Base-by-base conservation (phyloP, 768 basidiomycete genomes). In the Dacryopinax primogenitus region DNA sequence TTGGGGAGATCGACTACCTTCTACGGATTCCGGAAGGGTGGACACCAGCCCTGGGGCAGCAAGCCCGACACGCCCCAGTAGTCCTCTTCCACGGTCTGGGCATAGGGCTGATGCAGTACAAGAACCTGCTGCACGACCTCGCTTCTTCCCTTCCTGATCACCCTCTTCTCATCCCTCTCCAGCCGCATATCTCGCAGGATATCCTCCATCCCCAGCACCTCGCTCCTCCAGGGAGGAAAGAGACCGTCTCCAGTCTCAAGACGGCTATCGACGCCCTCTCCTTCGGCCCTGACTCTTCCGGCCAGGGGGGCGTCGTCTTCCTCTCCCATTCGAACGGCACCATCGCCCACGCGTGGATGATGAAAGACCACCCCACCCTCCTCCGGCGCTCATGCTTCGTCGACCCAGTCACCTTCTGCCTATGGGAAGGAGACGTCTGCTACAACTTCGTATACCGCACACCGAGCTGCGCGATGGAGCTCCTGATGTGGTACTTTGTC, bases 351-450 rank as follows among this genome's bases (percentile, higher is more conserved):
- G 87, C 87, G 3, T 96, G 94, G 94, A 78, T 94, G 72, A 76
- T 96, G 51, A 96, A 95, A 74, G 81, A 81, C 21, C 78, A 85
- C 64, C 86, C 90, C 1, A 75, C 82, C 21, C 79, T 95, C 69
- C 76, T 87, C 51, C 76, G 77, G 1, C 82, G 92, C 1, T 92
- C 86, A 9, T 92, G 90, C 72, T 92, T 96, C 71, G 86, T 93
- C 33, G 94, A 98, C 71, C 92, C 94, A 9, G 75, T 77, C 32
- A 83, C 87, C 0, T 91, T 93, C 74, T 93, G 91, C 74, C 84
- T 87, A 4, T 97, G 92, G 92, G 93, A 96, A 81, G 92, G 92
- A 66, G 87, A 92, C 74, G 84, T 94, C 30, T 94, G 92, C 73
- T 89, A 88, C 76, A 92, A 92, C 72, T 95, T 95, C 75, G 78